Conservation (phyloP, 2,329 filamentous ascomycete genomes). For the Davidsoniella australis region DNA sequence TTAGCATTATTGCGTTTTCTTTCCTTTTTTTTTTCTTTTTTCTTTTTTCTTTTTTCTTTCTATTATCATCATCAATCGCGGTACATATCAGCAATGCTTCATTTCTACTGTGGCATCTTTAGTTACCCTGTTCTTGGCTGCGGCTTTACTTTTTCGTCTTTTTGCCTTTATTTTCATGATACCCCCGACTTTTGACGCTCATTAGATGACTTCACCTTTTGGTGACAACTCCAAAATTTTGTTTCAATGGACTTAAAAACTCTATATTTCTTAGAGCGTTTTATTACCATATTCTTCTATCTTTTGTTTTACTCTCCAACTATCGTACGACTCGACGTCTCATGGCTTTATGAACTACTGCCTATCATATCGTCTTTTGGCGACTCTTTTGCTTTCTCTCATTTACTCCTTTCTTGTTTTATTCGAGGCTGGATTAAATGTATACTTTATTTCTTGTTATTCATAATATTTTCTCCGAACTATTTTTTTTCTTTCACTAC, state of each 20-base stretch:
- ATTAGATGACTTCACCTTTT: constrained; percentile 20
- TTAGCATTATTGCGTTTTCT: constrained; percentile 27
- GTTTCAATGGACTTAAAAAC: background rate
- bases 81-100: too few relatives aligned
- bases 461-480: background rate
- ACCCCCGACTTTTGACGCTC: constrained; percentile 31
- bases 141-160: background rate
- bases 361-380: constrained; percentile 3
- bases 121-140: too few relatives aligned
- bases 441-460: background rate
- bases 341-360: background rate
- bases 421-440: background rate
- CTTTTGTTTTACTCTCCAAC: constrained; percentile 1
- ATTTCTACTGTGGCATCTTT: too few relatives aligned
- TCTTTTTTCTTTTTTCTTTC: background rate
- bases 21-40: background rate
- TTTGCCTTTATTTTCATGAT: constrained; percentile 3
- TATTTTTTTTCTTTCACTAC: background rate
- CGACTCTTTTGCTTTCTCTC: background rate
- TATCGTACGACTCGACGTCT: constrained; percentile 9
- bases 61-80: too few relatives aligned
- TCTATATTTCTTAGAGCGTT: background rate
- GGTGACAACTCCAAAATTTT: background rate
- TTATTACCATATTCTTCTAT: background rate
- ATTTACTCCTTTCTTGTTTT: background rate